Evolutionary conservation across 495 filamentous ascomycete genomes (phyloP).

Genomic region (Aspergillus bertholletiae): DNA sequence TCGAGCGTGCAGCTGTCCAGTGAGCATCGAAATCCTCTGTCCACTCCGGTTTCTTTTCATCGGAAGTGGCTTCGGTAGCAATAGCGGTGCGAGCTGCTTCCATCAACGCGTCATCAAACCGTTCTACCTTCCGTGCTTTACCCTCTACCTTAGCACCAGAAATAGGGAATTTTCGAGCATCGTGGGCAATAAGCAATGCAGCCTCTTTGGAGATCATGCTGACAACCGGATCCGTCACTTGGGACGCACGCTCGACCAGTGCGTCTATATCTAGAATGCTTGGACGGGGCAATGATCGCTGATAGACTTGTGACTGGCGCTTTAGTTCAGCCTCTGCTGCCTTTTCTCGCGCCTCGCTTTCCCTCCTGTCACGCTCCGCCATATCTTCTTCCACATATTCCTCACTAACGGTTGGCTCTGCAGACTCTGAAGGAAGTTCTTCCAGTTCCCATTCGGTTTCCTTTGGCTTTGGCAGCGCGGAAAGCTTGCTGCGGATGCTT

Average conservation of each 20-base stretch:
- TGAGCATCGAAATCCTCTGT: constrained; percentile 56
- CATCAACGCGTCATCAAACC: constrained; percentile 67
- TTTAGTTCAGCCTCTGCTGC: constrained; percentile 73
- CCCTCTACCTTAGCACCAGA: constrained; percentile 62
- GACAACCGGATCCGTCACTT: constrained; percentile 51
- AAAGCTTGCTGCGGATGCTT: constrained; percentile 63
- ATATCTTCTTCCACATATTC: constrained; percentile 76
- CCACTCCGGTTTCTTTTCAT: constrained; percentile 52
- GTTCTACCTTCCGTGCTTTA: constrained; percentile 55
- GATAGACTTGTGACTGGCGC: constrained; percentile 85
- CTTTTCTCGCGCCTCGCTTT: constrained; percentile 63
- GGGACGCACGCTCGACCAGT: constrained; percentile 57
- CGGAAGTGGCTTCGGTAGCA: constrained; percentile 60
- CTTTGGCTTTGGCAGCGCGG: constrained; percentile 87
- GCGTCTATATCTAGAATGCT: constrained; percentile 65
- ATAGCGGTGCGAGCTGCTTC: constrained; percentile 74
- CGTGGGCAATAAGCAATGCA: constrained; percentile 73
- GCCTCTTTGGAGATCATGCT: constrained; percentile 69
- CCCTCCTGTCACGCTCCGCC: constrained; percentile 72
- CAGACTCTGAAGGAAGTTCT: constrained; percentile 74
- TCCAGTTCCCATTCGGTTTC: constrained; percentile 90
- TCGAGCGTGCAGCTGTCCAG: constrained; percentile 63
- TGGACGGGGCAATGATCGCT: constrained; percentile 78
- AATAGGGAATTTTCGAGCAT: constrained; percentile 71
- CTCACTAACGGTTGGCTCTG: constrained; percentile 52